phyloP scores from a whole-genome alignment of 768 basidiomycete genomes.

The Kondoa malvinella region DNA sequence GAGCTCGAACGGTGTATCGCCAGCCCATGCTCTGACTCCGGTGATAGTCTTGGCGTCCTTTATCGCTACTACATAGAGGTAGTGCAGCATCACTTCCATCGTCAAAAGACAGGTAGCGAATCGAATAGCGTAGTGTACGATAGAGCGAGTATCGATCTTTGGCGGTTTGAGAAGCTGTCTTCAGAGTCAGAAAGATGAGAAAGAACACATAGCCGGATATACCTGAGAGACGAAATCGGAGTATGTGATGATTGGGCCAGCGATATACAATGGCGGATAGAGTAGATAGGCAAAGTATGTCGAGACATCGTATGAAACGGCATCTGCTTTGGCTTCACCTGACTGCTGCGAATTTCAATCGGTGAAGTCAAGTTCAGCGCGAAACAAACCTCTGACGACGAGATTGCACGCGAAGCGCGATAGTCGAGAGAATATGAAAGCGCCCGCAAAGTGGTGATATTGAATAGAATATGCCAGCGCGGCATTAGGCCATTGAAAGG shows the following conservation, averaged over 20 bases:
- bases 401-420: constrained; percentile 40
- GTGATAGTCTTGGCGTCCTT: constrained; percentile 42
- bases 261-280: constrained; percentile 87
- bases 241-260: constrained; percentile 88
- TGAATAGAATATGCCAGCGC: constrained; percentile 84
- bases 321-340: constrained; percentile 32
- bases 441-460: constrained; percentile 85
- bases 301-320: constrained; percentile 50
- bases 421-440: constrained; percentile 88
- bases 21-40: constrained; percentile 41
- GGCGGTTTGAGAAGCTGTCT: constrained; percentile 39
- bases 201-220: constrained; percentile 19
- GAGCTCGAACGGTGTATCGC: constrained; percentile 59
- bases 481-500: constrained; percentile 50
- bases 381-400: background rate
- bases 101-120: constrained; percentile 55
- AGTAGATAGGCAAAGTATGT: constrained; percentile 72
- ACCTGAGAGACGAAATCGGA: constrained; percentile 94
- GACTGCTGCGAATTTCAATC: background rate
- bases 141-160: constrained; percentile 33
- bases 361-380: background rate
- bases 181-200: background rate
- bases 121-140: constrained; percentile 47
- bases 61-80: constrained; percentile 92
- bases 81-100: constrained; percentile 83